Evolutionary conservation across 345 rosid genomes (phyloP).

Genomic region (Ceriops tagal): DNA sequence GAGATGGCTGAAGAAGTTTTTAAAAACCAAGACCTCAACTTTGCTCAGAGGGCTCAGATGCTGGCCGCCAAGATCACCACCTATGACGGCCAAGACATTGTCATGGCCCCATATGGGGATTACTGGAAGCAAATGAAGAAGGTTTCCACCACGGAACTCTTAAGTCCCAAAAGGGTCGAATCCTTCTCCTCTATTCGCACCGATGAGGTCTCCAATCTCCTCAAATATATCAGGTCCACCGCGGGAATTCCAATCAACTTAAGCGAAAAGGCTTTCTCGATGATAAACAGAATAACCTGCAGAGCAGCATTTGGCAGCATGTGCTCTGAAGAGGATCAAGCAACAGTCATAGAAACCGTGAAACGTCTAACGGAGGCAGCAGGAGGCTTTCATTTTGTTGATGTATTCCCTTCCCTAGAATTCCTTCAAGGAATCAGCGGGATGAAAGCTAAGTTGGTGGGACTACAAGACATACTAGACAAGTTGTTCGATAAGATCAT

Average conservation of each 20-base stretch:
- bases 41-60: conserved; percentile 17
- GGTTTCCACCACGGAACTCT: conserved; percentile 3
- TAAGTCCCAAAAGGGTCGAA: conserved; percentile 11
- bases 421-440: conserved; percentile 10
- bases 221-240: neutral
- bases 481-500: conserved; percentile 1
- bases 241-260: conserved; percentile 5
- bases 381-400: conserved; percentile 16
- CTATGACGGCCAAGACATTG: conserved; percentile 7
- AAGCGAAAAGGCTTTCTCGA: neutral
- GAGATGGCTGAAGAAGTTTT: conserved; percentile 7
- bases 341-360: neutral
- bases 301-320: conserved; percentile 13
- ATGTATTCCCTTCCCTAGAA: conserved; percentile 11
- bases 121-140: conserved; percentile 21
- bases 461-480: neutral
- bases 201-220: conserved; percentile 13
- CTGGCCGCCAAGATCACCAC: neutral
- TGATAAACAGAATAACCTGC: conserved; percentile 12
- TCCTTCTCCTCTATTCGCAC: conserved; percentile 2
- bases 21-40: conserved; percentile 21
- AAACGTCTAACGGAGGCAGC: neutral
- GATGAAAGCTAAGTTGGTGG: neutral
- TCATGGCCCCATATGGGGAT: conserved; percentile 13
- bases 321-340: conserved; percentile 11